Conservation (phyloP, 108 stramenopile species). For the Mediolabrus comicus region DNA sequence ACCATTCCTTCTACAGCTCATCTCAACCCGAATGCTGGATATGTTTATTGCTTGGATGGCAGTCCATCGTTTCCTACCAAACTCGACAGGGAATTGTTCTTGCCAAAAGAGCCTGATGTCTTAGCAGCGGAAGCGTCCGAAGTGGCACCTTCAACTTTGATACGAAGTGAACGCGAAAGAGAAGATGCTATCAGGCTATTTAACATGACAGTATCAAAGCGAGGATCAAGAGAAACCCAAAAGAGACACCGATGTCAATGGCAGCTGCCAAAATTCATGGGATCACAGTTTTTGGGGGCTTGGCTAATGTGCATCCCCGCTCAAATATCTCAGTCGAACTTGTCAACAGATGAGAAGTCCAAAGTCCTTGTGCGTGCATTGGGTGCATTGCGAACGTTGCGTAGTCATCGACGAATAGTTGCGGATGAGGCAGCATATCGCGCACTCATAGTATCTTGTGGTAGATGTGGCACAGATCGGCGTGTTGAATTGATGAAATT, state of each 20-base stretch:
- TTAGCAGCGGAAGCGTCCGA: slow-evolving; percentile 56
- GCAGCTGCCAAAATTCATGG: slow-evolving; percentile 89
- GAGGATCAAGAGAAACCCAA: slow-evolving; percentile 51
- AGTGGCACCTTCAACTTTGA: slow-evolving; percentile 62
- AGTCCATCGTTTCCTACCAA: slow-evolving; percentile 80
- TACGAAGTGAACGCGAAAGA: slow-evolving; percentile 71
- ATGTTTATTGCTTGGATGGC: slow-evolving; percentile 78
- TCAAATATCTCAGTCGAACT: slow-evolving; percentile 57
- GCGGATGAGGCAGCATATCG: slow-evolving; percentile 88
- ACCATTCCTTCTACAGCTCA: slow-evolving; percentile 56
- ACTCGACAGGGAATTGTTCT: slow-evolving; percentile 53
- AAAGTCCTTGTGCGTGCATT: slow-evolving; percentile 72
- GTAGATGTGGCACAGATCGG: slow-evolving; percentile 68
- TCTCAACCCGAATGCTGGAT: slow-evolving; percentile 52
- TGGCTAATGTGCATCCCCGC: slow-evolving; percentile 80
- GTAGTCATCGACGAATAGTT: slow-evolving; percentile 72
- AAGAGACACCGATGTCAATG: slow-evolving; percentile 78
- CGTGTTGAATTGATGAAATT: slow-evolving; percentile 74
- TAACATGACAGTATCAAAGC: slow-evolving; percentile 58
- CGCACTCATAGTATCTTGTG: slow-evolving; percentile 83
- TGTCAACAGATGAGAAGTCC: slow-evolving; percentile 65
- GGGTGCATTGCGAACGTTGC: slow-evolving; percentile 72
- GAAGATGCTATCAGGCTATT: slow-evolving; percentile 69
- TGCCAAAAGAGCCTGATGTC: slow-evolving; percentile 71
- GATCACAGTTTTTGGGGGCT: slow-evolving; percentile 79